These are phyloP conservation scores for Lepidopterella palustris DNA, from an alignment of 495 filamentous ascomycete species.

Conservation along the genomic window DNA sequence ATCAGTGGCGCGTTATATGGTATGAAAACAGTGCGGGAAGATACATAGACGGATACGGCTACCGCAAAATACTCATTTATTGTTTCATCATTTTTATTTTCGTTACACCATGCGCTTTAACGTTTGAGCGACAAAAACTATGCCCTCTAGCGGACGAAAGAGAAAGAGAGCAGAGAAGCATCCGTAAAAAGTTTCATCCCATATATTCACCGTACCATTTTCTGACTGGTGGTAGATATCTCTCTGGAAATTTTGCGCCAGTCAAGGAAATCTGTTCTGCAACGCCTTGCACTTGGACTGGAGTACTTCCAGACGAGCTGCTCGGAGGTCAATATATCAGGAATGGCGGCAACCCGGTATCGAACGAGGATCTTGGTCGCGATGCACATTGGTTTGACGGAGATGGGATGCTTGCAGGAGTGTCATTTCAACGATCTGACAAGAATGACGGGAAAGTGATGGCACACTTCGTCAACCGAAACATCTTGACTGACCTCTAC, in stretches of 20 bases:
- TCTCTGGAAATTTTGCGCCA: slow-evolving; percentile 60
- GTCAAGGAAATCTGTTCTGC: slow-evolving; percentile 44
- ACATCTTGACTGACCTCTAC: slow-evolving; percentile 57
- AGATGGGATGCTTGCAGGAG: slow-evolving; percentile 63
- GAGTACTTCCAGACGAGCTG: slow-evolving; percentile 52
- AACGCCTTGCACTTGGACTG: slow-evolving; percentile 47
- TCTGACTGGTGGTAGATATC: slow-evolving; percentile 36
- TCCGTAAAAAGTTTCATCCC: slow-evolving; percentile 12
- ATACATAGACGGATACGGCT: background rate
- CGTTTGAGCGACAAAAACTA: background rate
- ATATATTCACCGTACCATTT: background rate
- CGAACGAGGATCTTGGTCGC: slow-evolving; percentile 48
- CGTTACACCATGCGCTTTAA: background rate
- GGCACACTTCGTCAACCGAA: slow-evolving; percentile 59
- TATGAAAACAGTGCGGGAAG: background rate
- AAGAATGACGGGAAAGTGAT: slow-evolving; percentile 33
- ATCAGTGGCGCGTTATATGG: background rate
- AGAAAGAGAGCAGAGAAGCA: slow-evolving; percentile 12
- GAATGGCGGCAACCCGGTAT: slow-evolving; percentile 63
- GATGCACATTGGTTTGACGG: slow-evolving; percentile 66
- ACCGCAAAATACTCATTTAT: too few species aligned
- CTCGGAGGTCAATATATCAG: slow-evolving; percentile 59
- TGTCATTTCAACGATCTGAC: slow-evolving; percentile 44
- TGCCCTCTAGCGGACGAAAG: background rate
- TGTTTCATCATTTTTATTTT: background rate